A percentile compares a stretch with the other conserved stretches of the same genome.
phyloP scores from a whole-genome alignment of 176 grass and related monocot genomes.

The Bothriochloa decipiens region DNA sequence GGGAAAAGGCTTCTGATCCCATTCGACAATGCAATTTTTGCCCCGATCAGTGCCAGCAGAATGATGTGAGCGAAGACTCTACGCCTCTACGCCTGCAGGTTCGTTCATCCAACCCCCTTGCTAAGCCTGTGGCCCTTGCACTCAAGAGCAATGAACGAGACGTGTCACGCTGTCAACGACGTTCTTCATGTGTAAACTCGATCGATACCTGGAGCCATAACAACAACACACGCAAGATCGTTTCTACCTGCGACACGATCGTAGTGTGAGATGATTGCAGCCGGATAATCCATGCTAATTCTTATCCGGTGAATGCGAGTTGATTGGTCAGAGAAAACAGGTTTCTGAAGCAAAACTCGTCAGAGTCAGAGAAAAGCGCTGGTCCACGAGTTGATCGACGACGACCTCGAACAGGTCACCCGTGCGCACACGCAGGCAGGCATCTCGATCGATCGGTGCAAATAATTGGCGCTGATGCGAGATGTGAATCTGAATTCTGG shows the following conservation, averaged over 20 bases:
- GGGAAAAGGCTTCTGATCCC: neutral
- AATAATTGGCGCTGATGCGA: constrained; percentile 35
- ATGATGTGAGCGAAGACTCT: neutral
- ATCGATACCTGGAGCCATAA: neutral
- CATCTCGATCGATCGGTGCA: neutral
- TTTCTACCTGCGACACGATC: neutral
- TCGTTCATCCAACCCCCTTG: neutral
- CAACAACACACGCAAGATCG: neutral
- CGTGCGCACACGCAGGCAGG: constrained; percentile 26
- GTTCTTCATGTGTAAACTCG: neutral
- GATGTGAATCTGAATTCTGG: constrained; percentile 19
- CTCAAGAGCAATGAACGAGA: neutral
- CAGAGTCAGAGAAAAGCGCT: constrained; percentile 5
- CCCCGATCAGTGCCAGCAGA: constrained; percentile 1
- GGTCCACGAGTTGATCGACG: constrained; percentile 21
- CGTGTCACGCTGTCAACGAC: neutral
- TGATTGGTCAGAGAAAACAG: constrained; percentile 28
- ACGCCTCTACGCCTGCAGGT: constrained; percentile 14
- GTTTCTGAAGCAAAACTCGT: constrained; percentile 27
- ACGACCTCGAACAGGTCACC: neutral
- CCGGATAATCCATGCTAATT: neutral
- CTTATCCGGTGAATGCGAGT: constrained; percentile 25
- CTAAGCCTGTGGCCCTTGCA: no score
- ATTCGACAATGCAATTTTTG: neutral
- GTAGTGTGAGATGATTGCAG: constrained; percentile 14